phyloP scores from a whole-genome alignment of 108 stramenopile species.

The Skeletonema grethae region DNA sequence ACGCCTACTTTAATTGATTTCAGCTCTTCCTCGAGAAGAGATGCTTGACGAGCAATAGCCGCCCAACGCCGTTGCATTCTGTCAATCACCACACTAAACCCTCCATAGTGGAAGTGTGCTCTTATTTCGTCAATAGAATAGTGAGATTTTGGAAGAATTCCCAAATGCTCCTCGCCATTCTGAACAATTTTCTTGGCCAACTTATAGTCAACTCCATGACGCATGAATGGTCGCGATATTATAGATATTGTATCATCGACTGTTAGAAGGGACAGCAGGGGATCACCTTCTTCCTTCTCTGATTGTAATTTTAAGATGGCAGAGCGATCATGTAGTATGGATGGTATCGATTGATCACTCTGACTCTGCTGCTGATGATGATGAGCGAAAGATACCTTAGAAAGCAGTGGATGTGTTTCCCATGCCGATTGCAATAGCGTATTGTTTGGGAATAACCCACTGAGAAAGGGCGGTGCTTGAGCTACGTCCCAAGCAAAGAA shows the following conservation, averaged over 20 bases:
- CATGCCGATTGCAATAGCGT: slow-evolving; percentile 8
- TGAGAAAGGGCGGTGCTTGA: not conserved
- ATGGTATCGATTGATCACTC: not conserved
- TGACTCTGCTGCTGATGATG: too few relatives aligned
- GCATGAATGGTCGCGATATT: slow-evolving; percentile 6
- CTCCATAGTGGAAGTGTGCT: slow-evolving; percentile 25
- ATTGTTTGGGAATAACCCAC: slow-evolving; percentile 14
- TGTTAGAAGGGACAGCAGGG: slow-evolving; percentile 12
- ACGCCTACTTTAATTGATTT: slow-evolving; percentile 15
- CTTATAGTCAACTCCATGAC: slow-evolving; percentile 31
- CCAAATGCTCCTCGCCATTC: slow-evolving; percentile 31
- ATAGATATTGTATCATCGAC: slow-evolving; percentile 20
- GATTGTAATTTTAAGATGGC: not conserved
- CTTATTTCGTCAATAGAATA: slow-evolving; percentile 22
- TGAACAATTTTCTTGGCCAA: slow-evolving; percentile 30
- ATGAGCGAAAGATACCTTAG: not conserved
- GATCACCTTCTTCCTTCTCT: not conserved
- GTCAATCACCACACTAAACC: slow-evolving; percentile 38
- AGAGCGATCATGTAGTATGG: slow-evolving; percentile 18
- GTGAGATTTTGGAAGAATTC: slow-evolving; percentile 26
- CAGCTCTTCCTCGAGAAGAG: slow-evolving; percentile 18
- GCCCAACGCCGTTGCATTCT: slow-evolving; percentile 21
- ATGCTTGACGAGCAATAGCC: slow-evolving; percentile 1
- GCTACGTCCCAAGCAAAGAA: not conserved
- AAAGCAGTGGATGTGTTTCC: slow-evolving; percentile 22